Evolutionary conservation across 1,139 yeast genomes (phyloP).

Genomic region (Debaryomycetaceae sp.): DNA sequence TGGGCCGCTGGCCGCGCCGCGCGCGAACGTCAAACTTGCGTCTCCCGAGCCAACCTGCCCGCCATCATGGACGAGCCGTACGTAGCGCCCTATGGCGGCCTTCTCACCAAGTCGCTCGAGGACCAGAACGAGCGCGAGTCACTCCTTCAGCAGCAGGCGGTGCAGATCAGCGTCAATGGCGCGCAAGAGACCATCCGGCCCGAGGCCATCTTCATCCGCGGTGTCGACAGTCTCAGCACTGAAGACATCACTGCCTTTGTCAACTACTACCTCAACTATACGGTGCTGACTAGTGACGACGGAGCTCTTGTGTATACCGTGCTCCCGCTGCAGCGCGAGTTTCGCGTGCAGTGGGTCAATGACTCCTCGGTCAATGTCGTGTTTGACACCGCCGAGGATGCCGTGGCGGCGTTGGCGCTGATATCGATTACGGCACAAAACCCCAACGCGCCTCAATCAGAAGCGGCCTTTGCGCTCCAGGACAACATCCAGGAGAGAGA

Average conservation of each 20-base stretch:
- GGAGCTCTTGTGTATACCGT: conserved; percentile 19
- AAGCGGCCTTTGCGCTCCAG: conserved; percentile 16
- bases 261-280: conserved; percentile 42
- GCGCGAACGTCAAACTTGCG: no score
- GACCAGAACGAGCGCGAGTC: conserved; percentile 33
- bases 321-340: conserved; percentile 28
- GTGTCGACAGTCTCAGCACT: conserved; percentile 68
- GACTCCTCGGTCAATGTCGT: conserved; percentile 56
- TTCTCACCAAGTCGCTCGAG: conserved; percentile 36
- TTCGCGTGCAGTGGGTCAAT: conserved; percentile 66
- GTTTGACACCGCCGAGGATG: conserved; percentile 43
- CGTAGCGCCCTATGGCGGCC: conserved; percentile 43
- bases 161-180: conserved; percentile 33
- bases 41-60: conserved; percentile 2
- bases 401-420: conserved; percentile 33
- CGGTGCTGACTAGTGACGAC: conserved; percentile 13
- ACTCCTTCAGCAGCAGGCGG: conserved; percentile 28
- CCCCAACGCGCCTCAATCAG: conserved; percentile 12
- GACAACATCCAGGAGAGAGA: conserved; percentile 30
- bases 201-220: conserved; percentile 51
- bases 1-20: no score
- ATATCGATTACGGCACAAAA: conserved; percentile 22
- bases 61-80: conserved; percentile 28
- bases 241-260: conserved; percentile 57
- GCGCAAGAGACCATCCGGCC: conserved; percentile 32